These are phyloP conservation scores for Harringtonia aguacate DNA, from an alignment of 2,329 filamentous ascomycete species.

Conservation along the genomic window DNA sequence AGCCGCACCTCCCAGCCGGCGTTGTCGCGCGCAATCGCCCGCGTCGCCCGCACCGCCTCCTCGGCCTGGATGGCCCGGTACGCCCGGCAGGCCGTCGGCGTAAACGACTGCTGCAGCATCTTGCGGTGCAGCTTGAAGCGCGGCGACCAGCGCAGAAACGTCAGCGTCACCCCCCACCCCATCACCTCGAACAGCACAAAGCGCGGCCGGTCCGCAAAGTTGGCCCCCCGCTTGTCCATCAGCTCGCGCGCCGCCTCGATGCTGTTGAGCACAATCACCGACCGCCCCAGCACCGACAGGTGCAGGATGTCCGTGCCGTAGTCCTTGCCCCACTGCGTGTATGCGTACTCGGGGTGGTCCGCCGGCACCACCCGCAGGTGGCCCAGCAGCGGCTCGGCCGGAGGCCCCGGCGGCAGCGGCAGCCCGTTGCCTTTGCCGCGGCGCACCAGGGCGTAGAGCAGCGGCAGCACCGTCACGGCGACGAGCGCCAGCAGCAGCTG, in stretches of 20 bases:
- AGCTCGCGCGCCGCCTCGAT: constrained; percentile 25
- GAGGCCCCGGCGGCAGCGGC: constrained; percentile 11
- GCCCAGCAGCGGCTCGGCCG: constrained; percentile 12
- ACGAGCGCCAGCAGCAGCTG: not conserved
- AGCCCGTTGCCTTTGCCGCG: constrained; percentile 1
- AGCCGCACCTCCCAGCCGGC: constrained; percentile 25
- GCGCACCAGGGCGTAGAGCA: not conserved
- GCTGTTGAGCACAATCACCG: constrained; percentile 26
- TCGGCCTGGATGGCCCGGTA: constrained; percentile 12
- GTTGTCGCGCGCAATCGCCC: constrained; percentile 20
- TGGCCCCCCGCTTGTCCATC: constrained; percentile 25
- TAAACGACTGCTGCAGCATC: constrained; percentile 20
- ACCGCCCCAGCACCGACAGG: constrained; percentile 24
- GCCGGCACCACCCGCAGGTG: constrained; percentile 13
- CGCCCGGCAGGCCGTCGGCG: constrained; percentile 23
- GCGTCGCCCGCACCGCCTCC: constrained; percentile 20
- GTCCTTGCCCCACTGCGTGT: constrained; percentile 12
- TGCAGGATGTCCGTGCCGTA: constrained; percentile 17
- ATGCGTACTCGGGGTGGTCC: constrained; percentile 10
- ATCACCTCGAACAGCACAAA: constrained; percentile 26
- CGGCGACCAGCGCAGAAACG: constrained; percentile 28
- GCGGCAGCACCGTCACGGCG: not conserved
- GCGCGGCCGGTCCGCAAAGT: constrained; percentile 25
- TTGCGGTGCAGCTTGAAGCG: constrained; percentile 29
- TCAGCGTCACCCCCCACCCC: constrained; percentile 31